Evolutionary conservation across 495 filamentous ascomycete species (phyloP), one percentile per base, ranked within the genome.

Genomic region (Talaromyces nanjingensis): DNA sequence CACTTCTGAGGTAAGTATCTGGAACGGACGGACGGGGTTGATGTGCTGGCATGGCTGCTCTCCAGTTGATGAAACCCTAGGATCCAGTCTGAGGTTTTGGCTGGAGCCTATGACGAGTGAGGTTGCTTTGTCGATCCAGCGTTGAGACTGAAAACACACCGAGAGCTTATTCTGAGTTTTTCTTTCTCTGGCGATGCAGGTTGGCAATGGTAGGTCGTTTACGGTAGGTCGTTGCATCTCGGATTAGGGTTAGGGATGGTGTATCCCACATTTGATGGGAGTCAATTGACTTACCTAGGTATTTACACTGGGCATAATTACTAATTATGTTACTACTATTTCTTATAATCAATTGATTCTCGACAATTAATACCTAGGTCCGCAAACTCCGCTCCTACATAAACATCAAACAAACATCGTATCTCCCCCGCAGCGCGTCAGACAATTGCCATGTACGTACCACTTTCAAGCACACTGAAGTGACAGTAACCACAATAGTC

Each of bases 1-100:
- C 56, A 37, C 14, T 37, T 22, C 29, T 31, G 29, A 20, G 12
- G 22, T 54, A 45, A 18, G 60, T 62, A 62, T 62, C 67, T 70
- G 53, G 53, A 27, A 56, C 27, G 22, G 53, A 14, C 53, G 53
- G 53, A 29, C 22, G 57, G 68, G 65, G 70, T 80, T 90, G 91
- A 92, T 97, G 92, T 86, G 92, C 81, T 97, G 92, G 92, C 92
- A 88, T 87, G 76, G 80, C 81, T 90, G 83, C 79, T 86, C 84
- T 81, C 92, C 91, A 94, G 88, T 90, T 79, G 84, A 86, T 83
- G 78, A 85, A 76, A 66, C 72, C 75, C 75, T 74, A 83, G 81
- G 81, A 80, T 81, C 81, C 80, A 79, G 74, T 78, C 56, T 33
- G 27, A 33, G 83, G 78, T 79, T 83, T 82, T 82, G 84, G 82